Base-by-base conservation (phyloP, 148 eudicot genomes). In the Vaccinium macrocarpon region DNA sequence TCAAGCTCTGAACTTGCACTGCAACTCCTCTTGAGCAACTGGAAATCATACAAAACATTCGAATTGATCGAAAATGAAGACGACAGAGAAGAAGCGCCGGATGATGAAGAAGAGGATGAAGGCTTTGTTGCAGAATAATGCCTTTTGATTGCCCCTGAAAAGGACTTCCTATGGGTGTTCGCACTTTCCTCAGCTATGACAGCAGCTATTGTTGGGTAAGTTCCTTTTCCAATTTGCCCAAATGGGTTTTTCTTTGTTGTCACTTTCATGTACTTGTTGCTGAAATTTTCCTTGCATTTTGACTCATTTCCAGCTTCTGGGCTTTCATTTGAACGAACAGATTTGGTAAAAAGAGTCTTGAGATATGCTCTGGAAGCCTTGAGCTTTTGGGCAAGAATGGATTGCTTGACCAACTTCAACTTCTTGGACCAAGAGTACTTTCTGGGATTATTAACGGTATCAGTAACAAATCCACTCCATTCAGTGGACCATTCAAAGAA, bases 401-500 rank as follows among this genome's bases (percentile, higher is more conserved):
- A 87, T 11, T 92, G 86, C 83, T 88, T 92, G n/a, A 92, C 87
- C 70, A 90, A 62, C 90, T 81, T 92, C 25, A 91, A 85, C 89
- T 91, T 92, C 86, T 89, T 90, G 29, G 95, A 85, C 94, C 92
- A 88, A 6, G 91, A 82, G 49, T 72, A 38, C 75, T 91, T 90
- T 83, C 89, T 91, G 4, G 88, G 86, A 0, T 66, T 11, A 25
- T 68, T 29, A 13, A 56, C 79, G 78, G 85, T 78, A 42, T 59
- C 85, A 23, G 68, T 3, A 3, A 83, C 49, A 32, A 88, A 86
- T 48, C 82, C 82, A 66, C 83, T 89, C 18, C 88, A 82, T 74
- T 89, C 94, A 56, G 84, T 88, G 13, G 95, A 90, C 95, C 93
- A 92, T 19, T 87, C 89, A 75, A 91, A 93, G 90, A 89, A 87